These are phyloP conservation scores for Aspergillus avenaceus DNA, from an alignment of 495 filamentous ascomycete species.

Conservation along the genomic window DNA sequence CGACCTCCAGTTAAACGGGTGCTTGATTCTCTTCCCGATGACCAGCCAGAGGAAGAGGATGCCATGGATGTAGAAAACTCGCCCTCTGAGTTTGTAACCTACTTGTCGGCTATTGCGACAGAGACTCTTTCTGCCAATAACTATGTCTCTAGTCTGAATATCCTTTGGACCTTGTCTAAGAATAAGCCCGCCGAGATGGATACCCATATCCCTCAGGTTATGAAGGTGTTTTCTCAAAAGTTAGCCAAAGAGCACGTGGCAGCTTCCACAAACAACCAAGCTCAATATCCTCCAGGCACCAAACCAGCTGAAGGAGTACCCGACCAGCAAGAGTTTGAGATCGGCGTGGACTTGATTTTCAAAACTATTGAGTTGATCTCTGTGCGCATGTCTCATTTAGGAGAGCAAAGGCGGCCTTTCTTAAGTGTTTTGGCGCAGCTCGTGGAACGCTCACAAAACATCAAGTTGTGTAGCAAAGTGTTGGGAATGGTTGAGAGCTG, in stretches of 20 bases:
- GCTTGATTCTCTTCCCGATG: constrained; percentile 85
- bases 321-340: constrained; percentile 72
- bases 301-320: constrained; percentile 55
- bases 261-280: constrained; percentile 53
- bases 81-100: constrained; percentile 74
- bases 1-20: constrained; percentile 72
- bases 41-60: constrained; percentile 81
- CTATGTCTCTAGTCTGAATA: constrained; percentile 81
- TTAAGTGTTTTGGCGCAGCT: constrained; percentile 90
- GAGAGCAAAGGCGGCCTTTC: constrained; percentile 87
- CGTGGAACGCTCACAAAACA: constrained; percentile 88
- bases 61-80: constrained; percentile 76
- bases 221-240: constrained; percentile 92
- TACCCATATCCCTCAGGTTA: constrained; percentile 76
- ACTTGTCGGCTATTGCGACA: constrained; percentile 74
- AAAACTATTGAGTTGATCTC: constrained; percentile 92
- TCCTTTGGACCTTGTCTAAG: constrained; percentile 85
- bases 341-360: constrained; percentile 81
- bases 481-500: constrained; percentile 90
- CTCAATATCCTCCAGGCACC: constrained; percentile 31
- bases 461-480: constrained; percentile 81
- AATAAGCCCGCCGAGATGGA: constrained; percentile 82
- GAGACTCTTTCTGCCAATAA: constrained; percentile 74
- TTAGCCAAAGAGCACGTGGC: constrained; percentile 91
- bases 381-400: constrained; percentile 87